Evolutionary conservation across 2,329 filamentous ascomycete genomes (phyloP).

Genomic region (Hysterium pulicare): DNA sequence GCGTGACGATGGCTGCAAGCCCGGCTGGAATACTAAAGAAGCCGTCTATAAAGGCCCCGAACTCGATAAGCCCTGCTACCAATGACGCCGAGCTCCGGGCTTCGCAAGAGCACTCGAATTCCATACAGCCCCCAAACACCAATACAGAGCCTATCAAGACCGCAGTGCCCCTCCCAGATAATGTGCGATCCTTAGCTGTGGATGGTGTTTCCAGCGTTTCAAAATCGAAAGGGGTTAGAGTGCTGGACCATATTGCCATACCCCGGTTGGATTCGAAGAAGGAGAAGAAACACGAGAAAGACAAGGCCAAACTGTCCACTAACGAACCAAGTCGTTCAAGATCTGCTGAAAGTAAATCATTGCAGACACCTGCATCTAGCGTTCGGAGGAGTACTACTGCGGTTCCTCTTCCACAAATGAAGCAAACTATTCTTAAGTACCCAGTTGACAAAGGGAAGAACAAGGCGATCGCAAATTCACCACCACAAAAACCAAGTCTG

Average conservation of each 20-base stretch:
- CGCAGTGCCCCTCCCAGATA: neutral
- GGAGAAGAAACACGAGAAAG: neutral
- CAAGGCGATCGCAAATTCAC: neutral
- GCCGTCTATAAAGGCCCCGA: neutral
- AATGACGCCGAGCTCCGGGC: too few relatives aligned
- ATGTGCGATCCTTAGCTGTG: neutral
- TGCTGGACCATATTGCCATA: neutral
- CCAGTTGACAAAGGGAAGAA: neutral
- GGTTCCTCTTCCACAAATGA: neutral
- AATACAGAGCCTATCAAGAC: neutral
- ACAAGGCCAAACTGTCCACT: neutral
- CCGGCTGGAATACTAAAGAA: neutral
- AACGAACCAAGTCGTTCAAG: neutral
- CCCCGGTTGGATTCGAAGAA: neutral
- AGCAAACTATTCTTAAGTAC: neutral
- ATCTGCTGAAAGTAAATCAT: neutral
- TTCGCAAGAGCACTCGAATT: neutral
- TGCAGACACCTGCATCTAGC: neutral
- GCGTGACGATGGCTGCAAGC: neutral
- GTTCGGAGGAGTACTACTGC: neutral
- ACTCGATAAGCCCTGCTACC: neutral
- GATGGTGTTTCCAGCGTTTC: too few relatives aligned
- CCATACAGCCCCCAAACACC: neutral
- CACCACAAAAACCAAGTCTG: neutral
- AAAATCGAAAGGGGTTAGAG: neutral